Conservation (phyloP, 2,329 filamentous ascomycete species). For the Xylariaceae sp. region DNA sequence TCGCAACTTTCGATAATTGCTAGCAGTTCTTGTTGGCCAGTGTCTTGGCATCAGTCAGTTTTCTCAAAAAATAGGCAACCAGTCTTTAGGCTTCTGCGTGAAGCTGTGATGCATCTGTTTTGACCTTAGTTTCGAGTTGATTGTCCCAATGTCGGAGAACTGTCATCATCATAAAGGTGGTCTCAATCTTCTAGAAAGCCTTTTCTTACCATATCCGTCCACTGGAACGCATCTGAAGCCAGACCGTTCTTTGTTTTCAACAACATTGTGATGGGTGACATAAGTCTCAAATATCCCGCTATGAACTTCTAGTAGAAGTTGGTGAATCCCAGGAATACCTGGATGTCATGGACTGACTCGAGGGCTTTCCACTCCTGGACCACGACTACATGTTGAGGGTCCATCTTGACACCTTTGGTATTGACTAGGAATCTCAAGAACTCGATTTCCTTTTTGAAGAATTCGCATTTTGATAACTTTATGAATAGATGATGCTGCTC, state of each 20-base stretch:
- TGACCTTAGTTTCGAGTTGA: not conserved
- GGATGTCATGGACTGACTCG: constrained; percentile 20
- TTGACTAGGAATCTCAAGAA: constrained; percentile 34
- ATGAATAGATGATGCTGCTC: constrained; percentile 5
- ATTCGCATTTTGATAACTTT: constrained; percentile 31
- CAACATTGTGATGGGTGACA: not conserved
- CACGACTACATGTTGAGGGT: constrained; percentile 25
- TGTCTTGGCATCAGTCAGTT: not conserved
- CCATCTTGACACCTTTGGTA: constrained; percentile 26
- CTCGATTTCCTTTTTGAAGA: constrained; percentile 27
- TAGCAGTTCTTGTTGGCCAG: not conserved
- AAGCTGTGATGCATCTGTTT: not conserved
- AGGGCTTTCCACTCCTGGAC: constrained; percentile 27
- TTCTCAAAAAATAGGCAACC: not conserved
- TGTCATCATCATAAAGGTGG: not conserved
- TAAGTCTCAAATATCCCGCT: not conserved
- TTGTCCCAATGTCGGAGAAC: not conserved
- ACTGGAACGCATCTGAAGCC: not conserved
- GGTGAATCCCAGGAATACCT: constrained; percentile 32
- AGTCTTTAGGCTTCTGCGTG: not conserved
- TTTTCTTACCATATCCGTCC: not conserved
- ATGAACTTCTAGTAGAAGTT: constrained; percentile 30
- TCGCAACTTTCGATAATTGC: not conserved
- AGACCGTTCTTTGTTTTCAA: not conserved
- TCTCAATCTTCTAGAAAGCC: not conserved